Base-by-base conservation (phyloP, 129 eudicot genomes). In the Silybum marianum region DNA sequence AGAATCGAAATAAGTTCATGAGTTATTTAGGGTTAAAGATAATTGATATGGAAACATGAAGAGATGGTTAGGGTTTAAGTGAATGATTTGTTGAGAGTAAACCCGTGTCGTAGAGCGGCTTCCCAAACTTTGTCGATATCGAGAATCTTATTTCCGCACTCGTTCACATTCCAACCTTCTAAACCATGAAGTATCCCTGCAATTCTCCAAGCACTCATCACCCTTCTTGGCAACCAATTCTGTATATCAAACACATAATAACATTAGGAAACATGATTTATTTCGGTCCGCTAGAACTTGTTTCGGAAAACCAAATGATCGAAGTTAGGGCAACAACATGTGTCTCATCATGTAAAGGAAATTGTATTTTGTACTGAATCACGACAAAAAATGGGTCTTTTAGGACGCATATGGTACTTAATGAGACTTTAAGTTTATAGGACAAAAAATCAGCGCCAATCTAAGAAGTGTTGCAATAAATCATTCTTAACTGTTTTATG, bases 171-270 rank as follows among this genome's bases (percentile, higher is more conserved):
- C 98, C 98, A 93, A 51, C 82, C 90, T 79, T 93, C 96, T 46
- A 85, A 60, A 2, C 90, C 92, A 63, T 93, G 96, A 71, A 93
- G 9, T 51, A 90, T 91, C 73, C 98, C 98, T 34, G 98, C 93
- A 75, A 90, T 79, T 28, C 96, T 89, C 90, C 92, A 87, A 34
- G 93, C 98, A 71, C 98, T 93, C 92, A 93, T 88, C 69, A 86
- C 98, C 84, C 91, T 87, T 82, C 98, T 87, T 70, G 98, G 96
- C 85, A 93, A 76, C 98, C 98, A 93, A 78, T 93, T 90, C 96
- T 93, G 87, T 58, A 13, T 10, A 7, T 58, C 66, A 58, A 58
- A 58, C 66, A 75, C 69, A 34, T 0, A 25, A 8, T 40, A 81
- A 40, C 22, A 66, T 28, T 65, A 18, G 8, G 2, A 58, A 18